phyloP scores from a whole-genome alignment of 2,329 filamentous ascomycete genomes.

The Trichoderma sp. region DNA sequence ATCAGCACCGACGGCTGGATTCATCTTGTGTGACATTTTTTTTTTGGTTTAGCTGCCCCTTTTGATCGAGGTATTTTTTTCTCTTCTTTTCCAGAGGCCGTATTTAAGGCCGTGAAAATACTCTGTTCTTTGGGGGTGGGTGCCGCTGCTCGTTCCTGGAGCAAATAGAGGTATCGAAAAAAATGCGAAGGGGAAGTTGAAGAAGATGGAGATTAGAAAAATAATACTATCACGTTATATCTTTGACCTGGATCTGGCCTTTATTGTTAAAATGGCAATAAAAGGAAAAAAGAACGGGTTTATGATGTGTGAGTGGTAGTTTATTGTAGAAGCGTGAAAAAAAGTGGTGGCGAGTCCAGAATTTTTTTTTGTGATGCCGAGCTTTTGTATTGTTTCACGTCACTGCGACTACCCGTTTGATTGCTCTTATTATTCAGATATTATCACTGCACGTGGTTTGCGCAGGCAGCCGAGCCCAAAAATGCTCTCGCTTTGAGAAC shows the following conservation, averaged over 20 bases:
- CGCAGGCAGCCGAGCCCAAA: neutral
- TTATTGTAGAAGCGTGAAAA: neutral
- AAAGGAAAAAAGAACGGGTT: neutral
- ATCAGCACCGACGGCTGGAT: slow-evolving; percentile 34
- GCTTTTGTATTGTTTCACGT: slow-evolving; percentile 4
- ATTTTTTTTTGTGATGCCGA: neutral
- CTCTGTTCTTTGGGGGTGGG: neutral
- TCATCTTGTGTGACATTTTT: slow-evolving; percentile 27
- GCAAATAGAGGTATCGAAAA: neutral
- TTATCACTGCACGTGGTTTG: slow-evolving; percentile 8
- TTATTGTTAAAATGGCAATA: neutral
- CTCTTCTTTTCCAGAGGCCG: neutral
- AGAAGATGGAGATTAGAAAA: neutral
- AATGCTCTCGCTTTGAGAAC: neutral
- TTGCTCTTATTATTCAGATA: neutral
- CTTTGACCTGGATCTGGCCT: neutral
- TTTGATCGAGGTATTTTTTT: neutral
- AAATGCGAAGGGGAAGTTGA: neutral
- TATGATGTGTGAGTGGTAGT: slow-evolving; percentile 9
- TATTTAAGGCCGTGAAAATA: neutral
- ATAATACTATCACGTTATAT: neutral
- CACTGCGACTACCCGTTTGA: slow-evolving; percentile 14
- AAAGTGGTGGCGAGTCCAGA: neutral
- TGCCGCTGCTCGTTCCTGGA: neutral
- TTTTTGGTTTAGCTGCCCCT: neutral